phyloP scores from a whole-genome alignment of 179 eudicot species.

The Beta macrorhiza region DNA sequence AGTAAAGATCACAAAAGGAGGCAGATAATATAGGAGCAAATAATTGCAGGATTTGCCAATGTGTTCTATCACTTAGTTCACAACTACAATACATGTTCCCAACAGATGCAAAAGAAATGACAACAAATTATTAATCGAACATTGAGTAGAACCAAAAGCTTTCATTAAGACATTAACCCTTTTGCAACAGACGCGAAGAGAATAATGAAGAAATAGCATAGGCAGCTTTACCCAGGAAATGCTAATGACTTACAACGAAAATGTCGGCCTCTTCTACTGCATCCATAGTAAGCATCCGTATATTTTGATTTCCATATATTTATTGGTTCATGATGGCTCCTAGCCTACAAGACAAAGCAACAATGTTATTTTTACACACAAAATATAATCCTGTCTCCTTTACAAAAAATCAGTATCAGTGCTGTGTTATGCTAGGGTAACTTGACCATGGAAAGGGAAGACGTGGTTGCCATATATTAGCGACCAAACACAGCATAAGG shows the following conservation, averaged over 20 bases:
- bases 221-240: not conserved
- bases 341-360: conserved; percentile 45
- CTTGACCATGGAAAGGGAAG: not conserved
- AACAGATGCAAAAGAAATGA: not conserved
- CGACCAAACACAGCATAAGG: not conserved
- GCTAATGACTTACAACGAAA: conserved; percentile 61
- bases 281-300: conserved; percentile 67
- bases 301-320: conserved; percentile 86
- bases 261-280: conserved; percentile 80
- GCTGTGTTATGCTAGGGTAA: not conserved
- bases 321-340: conserved; percentile 52
- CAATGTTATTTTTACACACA: not conserved
- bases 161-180: not conserved
- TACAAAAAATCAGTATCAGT: not conserved
- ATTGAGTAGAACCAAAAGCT: not conserved
- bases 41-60: not conserved
- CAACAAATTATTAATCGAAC: not conserved
- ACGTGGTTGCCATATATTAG: not conserved
- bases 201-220: not conserved
- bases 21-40: conserved; percentile 1
- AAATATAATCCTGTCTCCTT: not conserved
- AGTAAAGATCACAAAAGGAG: not conserved
- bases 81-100: not conserved
- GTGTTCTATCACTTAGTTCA: not conserved
- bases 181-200: not conserved